phyloP scores from a whole-genome alignment of 495 filamentous ascomycete genomes.

The Aspergillus baeticus region DNA sequence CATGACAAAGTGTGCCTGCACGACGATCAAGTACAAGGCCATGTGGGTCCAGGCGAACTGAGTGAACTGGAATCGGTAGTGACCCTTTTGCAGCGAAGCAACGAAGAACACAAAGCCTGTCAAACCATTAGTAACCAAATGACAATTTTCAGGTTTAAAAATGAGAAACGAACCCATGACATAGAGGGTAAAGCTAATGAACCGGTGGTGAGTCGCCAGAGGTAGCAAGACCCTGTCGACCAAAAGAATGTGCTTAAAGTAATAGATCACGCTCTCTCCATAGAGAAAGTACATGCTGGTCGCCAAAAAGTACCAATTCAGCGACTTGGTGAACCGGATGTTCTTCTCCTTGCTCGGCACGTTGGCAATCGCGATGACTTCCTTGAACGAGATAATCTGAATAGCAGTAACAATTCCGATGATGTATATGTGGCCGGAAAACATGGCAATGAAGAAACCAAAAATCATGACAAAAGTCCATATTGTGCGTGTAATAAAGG shows the following conservation, averaged over 20 bases:
- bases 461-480: slow-evolving; percentile 99
- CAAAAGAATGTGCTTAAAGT: slow-evolving; percentile 96
- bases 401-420: slow-evolving; percentile 87
- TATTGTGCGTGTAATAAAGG: slow-evolving; percentile 95
- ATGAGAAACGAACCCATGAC: slow-evolving; percentile 68
- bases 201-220: slow-evolving; percentile 95
- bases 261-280: slow-evolving; percentile 98
- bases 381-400: slow-evolving; percentile 97
- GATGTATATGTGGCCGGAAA: slow-evolving; percentile 95
- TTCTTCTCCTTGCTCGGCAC: slow-evolving; percentile 89
- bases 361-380: slow-evolving; percentile 97
- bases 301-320: slow-evolving; percentile 99
- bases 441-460: slow-evolving; percentile 85
- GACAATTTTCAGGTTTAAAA: background rate
- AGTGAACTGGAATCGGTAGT: slow-evolving; percentile 97
- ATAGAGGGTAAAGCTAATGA: slow-evolving; percentile 98
- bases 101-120: slow-evolving; percentile 99
- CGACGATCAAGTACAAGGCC: slow-evolving; percentile 95
- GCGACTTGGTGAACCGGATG: slow-evolving; percentile 86
- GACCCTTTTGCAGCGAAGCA: slow-evolving; percentile 87
- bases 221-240: slow-evolving; percentile 92
- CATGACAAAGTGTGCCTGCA: slow-evolving; percentile 99
- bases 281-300: slow-evolving; percentile 99
- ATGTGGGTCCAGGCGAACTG: slow-evolving; percentile 99
- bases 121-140: background rate